Base-by-base conservation (phyloP, 139 green algal genomes). In the Spirogloea muscicola region DNA sequence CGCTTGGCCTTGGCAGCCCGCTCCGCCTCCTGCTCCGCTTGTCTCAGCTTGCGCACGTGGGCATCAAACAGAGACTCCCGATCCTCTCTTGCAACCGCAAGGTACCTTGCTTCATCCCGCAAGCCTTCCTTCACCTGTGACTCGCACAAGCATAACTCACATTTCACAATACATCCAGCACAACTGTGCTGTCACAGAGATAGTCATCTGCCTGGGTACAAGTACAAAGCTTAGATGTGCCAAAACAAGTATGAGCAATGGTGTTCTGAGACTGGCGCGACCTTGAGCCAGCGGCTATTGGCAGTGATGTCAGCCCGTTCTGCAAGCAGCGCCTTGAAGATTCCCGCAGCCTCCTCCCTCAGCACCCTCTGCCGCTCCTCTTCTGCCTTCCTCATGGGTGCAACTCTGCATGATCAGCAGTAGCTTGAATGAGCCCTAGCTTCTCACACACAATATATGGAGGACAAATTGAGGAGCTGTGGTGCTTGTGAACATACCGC, bases 251-350 rank as follows among this genome's bases (percentile, higher is more conserved):
- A 65, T 34, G 13, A 13, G 16, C 13, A 13, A 42, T 34, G 57
- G 13, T 13, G 33, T 65, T 65, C 18, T 58, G 33, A 44, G 13
- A 13, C 31, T 42, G 16, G 33, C 6, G 27, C n/a, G n/a, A 73
- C 66, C 34, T 79, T 79, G 63, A 44, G 70, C 72, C 72, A 79
- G 48, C 65, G 48, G 39, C 60, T 42, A 21, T 46, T 29, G 36
- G 27, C n/a, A 1, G 65, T 76, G 33, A 76, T 58, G 21, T 34
- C 48, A 2, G 34, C 16, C 29, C 44, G 21, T 43, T 81, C 72
- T 3, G n/a, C 51, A 5, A 81, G 65, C 67, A 81, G 71, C 72
- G 71, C 66, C n/a, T 72, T 48, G 38, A 81, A 81, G 40, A n/a
- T 59, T 10, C 27, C 60, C 13, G 65, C 36, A 1, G 69, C 69